Evolutionary conservation across 768 basidiomycete species (phyloP).

Genomic region (Naganishia randhawae): DNA sequence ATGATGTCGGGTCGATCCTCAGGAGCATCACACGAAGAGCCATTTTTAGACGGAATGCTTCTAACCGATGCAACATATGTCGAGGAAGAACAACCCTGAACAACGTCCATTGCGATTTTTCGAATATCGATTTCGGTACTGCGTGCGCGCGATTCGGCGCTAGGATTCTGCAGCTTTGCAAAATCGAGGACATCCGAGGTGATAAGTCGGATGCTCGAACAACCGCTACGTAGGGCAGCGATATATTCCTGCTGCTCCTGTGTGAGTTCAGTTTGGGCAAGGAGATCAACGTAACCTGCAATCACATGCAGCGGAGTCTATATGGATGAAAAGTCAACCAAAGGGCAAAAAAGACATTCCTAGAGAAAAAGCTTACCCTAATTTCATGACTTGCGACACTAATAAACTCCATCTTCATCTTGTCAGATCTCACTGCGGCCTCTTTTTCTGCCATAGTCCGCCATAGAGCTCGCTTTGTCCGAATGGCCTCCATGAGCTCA

Average conservation of each 20-base stretch:
- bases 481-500: constrained; percentile 22
- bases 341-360: not conserved
- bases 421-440: constrained; percentile 21
- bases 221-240: constrained; percentile 17
- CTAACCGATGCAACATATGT: constrained; percentile 8
- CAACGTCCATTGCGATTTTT: constrained; percentile 16
- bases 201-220: constrained; percentile 25
- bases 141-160: constrained; percentile 20
- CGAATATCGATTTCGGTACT: constrained; percentile 21
- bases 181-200: constrained; percentile 27
- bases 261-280: constrained; percentile 16
- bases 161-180: constrained; percentile 23
- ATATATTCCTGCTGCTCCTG: constrained; percentile 25
- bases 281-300: constrained; percentile 22
- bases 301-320: constrained; percentile 27
- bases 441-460: constrained; percentile 23
- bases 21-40: not conserved
- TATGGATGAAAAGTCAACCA: not conserved
- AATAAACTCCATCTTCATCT: constrained; percentile 28
- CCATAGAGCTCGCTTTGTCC: constrained; percentile 23
- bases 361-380: constrained; percentile 9
- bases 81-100: constrained; percentile 17
- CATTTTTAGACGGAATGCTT: constrained; percentile 2
- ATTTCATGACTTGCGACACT: constrained; percentile 26
- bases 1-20: constrained; percentile 18